phyloP scores from a whole-genome alignment of 2,329 filamentous ascomycete genomes.

The Cordyceps militaris region DNA sequence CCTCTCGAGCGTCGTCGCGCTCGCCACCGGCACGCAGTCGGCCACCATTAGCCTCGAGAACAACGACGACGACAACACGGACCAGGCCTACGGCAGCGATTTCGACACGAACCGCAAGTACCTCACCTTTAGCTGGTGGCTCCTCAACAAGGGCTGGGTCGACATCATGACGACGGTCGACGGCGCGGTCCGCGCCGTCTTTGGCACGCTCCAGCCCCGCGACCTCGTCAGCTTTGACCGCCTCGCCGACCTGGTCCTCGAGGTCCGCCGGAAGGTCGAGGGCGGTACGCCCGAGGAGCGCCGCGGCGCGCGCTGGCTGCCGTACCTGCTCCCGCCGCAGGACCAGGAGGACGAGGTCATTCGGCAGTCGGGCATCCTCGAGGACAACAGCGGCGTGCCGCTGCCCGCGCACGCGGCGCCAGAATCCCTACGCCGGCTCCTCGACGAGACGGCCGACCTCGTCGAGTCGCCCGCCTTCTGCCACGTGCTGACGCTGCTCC shows the following conservation, averaged over 20 bases:
- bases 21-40: constrained; percentile 68
- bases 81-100: constrained; percentile 81
- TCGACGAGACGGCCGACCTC: constrained; percentile 93
- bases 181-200: constrained; percentile 79
- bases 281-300: constrained; percentile 42
- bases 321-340: constrained; percentile 71
- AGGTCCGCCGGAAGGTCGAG: constrained; percentile 81
- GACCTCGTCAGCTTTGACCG: constrained; percentile 78
- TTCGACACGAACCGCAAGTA: constrained; percentile 95
- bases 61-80: constrained; percentile 78
- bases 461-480: constrained; percentile 90
- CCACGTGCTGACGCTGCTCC: constrained; percentile 75
- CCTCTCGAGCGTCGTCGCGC: constrained; percentile 86
- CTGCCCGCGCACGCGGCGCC: constrained; percentile 37
- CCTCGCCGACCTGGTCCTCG: constrained; percentile 71
- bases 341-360: constrained; percentile 79
- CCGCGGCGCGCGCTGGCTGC: constrained; percentile 60
- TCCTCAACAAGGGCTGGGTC: constrained; percentile 84
- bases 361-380: constrained; percentile 72
- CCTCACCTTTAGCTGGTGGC: constrained; percentile 96
- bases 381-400: constrained; percentile 34
- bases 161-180: constrained; percentile 76
- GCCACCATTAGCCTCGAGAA: constrained; percentile 86
- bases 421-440: constrained; percentile 65
- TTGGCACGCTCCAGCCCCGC: constrained; percentile 79